Evolutionary conservation across 2,329 filamentous ascomycete genomes (phyloP).

Genomic region (Colletotrichum cuscutae): DNA sequence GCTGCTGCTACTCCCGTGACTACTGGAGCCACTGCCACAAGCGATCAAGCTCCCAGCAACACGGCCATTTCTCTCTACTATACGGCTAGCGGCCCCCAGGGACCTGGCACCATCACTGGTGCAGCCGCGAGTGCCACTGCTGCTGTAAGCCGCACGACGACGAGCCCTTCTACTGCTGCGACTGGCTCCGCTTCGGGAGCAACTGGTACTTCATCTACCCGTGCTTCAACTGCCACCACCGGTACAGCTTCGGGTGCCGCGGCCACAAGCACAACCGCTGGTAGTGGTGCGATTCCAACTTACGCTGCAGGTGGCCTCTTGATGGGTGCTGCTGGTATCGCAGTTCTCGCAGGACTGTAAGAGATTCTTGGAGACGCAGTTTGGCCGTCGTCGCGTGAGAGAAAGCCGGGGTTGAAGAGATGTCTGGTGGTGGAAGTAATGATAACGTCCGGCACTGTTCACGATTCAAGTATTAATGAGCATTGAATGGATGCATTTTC

Average conservation of each 20-base stretch:
- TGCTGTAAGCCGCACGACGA: conserved; percentile 32
- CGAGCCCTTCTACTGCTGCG: neutral
- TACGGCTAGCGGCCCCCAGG: conserved; percentile 49
- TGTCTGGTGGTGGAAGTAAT: neutral
- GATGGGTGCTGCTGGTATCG: conserved; percentile 41
- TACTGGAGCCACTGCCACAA: conserved; percentile 43
- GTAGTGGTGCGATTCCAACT: conserved; percentile 41
- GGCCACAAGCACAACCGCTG: conserved; percentile 25
- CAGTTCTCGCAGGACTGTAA: conserved; percentile 43
- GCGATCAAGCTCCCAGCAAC: conserved; percentile 47
- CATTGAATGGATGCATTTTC: neutral
- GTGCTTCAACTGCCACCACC: conserved; percentile 12
- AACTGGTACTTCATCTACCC: neutral
- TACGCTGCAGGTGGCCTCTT: conserved; percentile 40
- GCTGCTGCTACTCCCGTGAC: conserved; percentile 42
- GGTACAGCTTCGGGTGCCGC: conserved; percentile 13
- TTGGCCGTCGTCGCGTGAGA: neutral
- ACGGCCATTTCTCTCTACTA: conserved; percentile 56
- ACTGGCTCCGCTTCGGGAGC: neutral
- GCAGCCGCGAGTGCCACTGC: conserved; percentile 48
- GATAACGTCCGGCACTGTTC: neutral
- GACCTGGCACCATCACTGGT: conserved; percentile 54
- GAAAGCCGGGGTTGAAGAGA: neutral
- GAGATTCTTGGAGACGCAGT: neutral
- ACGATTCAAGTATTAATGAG: conserved; percentile 13